Percentiles rank a stretch among this genome's conserved stretches.
These are phyloP conservation scores for Athelia psychrophila DNA, from an alignment of 1,284 basidiomycete species.

Conservation along the genomic window DNA sequence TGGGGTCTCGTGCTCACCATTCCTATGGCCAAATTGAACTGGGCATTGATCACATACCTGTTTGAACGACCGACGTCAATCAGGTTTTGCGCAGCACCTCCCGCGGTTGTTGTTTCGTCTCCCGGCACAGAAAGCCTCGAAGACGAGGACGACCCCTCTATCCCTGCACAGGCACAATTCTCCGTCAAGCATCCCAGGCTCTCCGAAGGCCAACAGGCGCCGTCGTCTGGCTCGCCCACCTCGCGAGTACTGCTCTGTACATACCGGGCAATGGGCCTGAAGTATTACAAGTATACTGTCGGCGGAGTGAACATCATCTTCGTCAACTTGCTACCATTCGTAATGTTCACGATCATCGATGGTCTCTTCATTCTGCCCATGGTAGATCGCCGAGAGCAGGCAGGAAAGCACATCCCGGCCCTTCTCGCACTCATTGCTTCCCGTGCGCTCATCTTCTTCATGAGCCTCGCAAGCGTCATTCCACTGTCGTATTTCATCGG, in stretches of 20 bases:
- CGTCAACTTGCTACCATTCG: conserved; percentile 91
- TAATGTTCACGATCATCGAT: conserved; percentile 96
- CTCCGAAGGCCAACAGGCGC: conserved; percentile 70
- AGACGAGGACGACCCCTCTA: conserved; percentile 19
- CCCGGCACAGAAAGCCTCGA: conserved; percentile 21
- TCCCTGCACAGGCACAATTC: conserved; percentile 36
- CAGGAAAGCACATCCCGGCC: conserved; percentile 56
- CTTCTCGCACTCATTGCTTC: conserved; percentile 73
- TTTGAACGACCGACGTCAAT: conserved; percentile 81
- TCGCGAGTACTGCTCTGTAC: conserved; percentile 94
- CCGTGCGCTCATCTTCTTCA: conserved; percentile 80
- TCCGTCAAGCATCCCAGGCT: conserved; percentile 58
- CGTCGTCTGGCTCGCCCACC: conserved; percentile 66
- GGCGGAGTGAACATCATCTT: conserved; percentile 99
- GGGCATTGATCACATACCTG: conserved; percentile 88
- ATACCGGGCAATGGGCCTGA: conserved; percentile 86
- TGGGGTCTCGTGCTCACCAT: conserved; percentile 94
- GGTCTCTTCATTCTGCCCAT: conserved; percentile 81
- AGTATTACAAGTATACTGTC: conserved; percentile 99
- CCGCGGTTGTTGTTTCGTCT: conserved; percentile 49
- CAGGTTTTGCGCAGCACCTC: conserved; percentile 87
- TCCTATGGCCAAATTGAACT: conserved; percentile 97
- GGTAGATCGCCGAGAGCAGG: conserved; percentile 55
- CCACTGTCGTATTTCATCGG: conserved; percentile 99
- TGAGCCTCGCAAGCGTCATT: conserved; percentile 90